A percentile compares a stretch with the other conserved stretches of the same genome.
These are phyloP conservation scores for Metschnikowia corniflorae DNA, from an alignment of 805 yeast species.

Conservation along the genomic window DNA sequence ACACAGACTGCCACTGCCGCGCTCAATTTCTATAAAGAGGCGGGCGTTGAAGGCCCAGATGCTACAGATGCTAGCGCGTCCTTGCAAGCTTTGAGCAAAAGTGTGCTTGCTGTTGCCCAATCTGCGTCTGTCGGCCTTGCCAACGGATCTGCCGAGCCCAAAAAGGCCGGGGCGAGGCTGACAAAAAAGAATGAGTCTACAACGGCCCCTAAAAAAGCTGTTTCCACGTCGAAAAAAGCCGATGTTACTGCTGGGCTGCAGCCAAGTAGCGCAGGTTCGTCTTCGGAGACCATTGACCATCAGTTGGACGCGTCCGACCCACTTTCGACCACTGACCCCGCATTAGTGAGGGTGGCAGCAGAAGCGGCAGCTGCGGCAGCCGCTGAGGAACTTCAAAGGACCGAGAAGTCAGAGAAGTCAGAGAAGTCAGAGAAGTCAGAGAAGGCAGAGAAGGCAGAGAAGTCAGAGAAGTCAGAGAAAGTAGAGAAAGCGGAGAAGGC, in stretches of 20 bases:
- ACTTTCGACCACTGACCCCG: constrained; percentile 9
- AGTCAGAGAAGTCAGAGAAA: constrained; percentile 1
- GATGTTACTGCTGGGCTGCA: constrained; percentile 3
- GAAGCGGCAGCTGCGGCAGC: not conserved
- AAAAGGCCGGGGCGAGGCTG: constrained; percentile 10
- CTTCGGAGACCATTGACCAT: not conserved
- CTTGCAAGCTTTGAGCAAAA: constrained; percentile 28
- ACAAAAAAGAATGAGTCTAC: constrained; percentile 14
- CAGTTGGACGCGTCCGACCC: not conserved
- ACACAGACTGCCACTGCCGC: constrained; percentile 79
- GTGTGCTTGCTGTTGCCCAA: constrained; percentile 27
- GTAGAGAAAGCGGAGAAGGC: constrained; percentile 9
- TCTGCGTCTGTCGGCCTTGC: constrained; percentile 37
- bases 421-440: constrained; percentile 1
- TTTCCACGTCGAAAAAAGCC: constrained; percentile 17
- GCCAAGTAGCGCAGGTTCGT: not conserved
- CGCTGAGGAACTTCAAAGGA: constrained; percentile 1
- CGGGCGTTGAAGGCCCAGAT: constrained; percentile 42
- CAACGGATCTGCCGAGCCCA: constrained; percentile 13
- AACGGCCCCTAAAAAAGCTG: constrained; percentile 1
- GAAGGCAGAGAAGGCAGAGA: not conserved
- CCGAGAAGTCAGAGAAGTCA: not conserved
- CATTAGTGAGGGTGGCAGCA: constrained; percentile 2
- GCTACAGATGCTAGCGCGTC: constrained; percentile 33
- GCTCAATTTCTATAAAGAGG: constrained; percentile 65